These are phyloP conservation scores for Wickerhamiella occidentalis DNA, from an alignment of 805 yeast genomes.

Conservation along the genomic window DNA sequence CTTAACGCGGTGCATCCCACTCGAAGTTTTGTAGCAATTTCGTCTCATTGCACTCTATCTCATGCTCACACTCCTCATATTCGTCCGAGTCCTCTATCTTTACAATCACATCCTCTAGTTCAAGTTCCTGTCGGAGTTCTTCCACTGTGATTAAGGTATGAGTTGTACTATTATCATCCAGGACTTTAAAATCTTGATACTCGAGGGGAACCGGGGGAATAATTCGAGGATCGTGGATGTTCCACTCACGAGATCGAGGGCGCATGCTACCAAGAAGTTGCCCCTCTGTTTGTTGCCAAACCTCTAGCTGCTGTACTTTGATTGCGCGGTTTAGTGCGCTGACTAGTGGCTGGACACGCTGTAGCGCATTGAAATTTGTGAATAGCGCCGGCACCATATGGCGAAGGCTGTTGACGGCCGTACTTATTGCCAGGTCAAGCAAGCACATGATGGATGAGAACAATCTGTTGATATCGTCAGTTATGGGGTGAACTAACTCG, in stretches of 20 bases:
- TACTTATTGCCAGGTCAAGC: constrained; percentile 15
- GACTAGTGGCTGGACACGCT: constrained; percentile 5
- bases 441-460: constrained; percentile 9
- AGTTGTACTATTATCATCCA: not conserved
- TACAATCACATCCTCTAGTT: no score
- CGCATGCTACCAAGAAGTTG: not conserved
- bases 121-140: not conserved
- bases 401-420: not conserved
- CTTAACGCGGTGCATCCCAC: no score
- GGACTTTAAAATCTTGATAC: not conserved
- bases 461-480: not conserved
- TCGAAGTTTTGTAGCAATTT: no score
- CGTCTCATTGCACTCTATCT: no score
- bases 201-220: not conserved
- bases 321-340: not conserved
- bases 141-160: not conserved
- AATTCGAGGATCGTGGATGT: not conserved
- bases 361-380: not conserved
- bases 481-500: constrained; percentile 2
- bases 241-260: not conserved
- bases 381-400: constrained; percentile 12
- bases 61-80: no score
- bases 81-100: no score
- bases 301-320: not conserved
- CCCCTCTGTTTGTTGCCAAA: not conserved